A percentile compares a stretch with the other conserved stretches of the same genome.
These are phyloP conservation scores for Omphalea diandra DNA, from an alignment of 441 rosid genomes.

Conservation along the genomic window DNA sequence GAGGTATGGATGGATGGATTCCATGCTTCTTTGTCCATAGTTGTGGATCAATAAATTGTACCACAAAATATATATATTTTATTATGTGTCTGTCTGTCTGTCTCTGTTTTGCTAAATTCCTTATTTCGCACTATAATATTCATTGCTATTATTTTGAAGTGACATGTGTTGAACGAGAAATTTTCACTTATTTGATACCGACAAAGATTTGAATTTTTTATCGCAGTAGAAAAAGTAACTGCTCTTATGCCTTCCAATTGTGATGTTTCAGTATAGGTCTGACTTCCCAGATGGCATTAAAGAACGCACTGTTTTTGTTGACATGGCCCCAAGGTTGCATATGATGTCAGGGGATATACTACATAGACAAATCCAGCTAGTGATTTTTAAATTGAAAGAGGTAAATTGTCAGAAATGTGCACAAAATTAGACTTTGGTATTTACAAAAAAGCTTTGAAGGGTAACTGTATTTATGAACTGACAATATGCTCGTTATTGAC, in stretches of 20 bases:
- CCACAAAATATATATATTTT: background rate
- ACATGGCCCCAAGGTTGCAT: conserved; percentile 85
- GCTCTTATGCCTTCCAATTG: conserved; percentile 3
- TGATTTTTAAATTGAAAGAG: conserved; percentile 72
- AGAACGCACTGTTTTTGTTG: conserved; percentile 85
- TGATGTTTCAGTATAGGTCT: conserved; percentile 68
- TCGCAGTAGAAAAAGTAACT: conserved; percentile 5
- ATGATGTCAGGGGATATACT: conserved; percentile 82
- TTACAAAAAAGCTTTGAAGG: conserved; percentile 9
- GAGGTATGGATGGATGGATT: conserved; percentile 51
- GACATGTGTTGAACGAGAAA: background rate
- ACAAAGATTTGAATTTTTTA: background rate
- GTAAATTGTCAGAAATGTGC: conserved; percentile 31
- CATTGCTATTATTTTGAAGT: background rate
- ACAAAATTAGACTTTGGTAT: background rate
- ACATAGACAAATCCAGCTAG: conserved; percentile 76
- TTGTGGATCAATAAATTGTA: background rate
- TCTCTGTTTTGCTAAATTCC: background rate
- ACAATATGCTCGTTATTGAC: background rate
- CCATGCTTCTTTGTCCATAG: background rate
- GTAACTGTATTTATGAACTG: background rate
- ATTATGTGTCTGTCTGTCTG: too few species aligned
- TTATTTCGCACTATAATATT: background rate
- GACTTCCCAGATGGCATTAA: conserved; percentile 79
- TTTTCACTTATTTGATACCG: background rate